A percentile compares a stretch with the other conserved stretches of the same genome.
Conservation (phyloP, 345 rosid species). For the Salix arbutifolia region DNA sequence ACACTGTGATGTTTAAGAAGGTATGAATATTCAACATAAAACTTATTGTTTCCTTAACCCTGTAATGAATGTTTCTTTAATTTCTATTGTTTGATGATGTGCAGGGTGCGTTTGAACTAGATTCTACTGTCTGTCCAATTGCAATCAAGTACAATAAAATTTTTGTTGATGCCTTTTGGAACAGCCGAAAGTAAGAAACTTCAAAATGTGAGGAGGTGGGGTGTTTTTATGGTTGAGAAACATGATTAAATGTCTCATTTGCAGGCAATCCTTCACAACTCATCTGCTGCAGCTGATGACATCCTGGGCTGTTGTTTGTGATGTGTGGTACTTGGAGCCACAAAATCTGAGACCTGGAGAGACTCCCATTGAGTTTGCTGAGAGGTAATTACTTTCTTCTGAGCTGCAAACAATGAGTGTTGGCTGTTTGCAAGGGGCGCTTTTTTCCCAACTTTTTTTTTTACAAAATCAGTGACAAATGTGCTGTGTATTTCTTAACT, state of each 20-base stretch:
- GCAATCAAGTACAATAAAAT: conserved; percentile 97
- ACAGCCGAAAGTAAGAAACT: conserved; percentile 79
- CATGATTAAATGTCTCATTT: conserved; percentile 12
- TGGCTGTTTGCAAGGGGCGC: background rate
- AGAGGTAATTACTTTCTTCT: conserved; percentile 49
- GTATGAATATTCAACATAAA: conserved; percentile 26
- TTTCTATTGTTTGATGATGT: conserved; percentile 23
- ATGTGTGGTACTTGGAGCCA: conserved; percentile 97
- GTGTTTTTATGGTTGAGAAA: background rate
- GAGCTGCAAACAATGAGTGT: background rate
- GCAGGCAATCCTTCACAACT: conserved; percentile 95
- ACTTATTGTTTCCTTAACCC: background rate
- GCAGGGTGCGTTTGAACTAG: conserved; percentile 97
- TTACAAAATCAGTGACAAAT: background rate
- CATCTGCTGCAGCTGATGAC: conserved; percentile 98
- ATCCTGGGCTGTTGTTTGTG: conserved; percentile 99
- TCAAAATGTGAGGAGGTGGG: background rate
- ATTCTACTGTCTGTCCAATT: conserved; percentile 87
- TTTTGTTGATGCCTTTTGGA: conserved; percentile 99
- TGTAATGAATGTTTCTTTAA: conserved; percentile 4
- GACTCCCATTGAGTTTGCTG: conserved; percentile 93
- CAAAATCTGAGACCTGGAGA: conserved; percentile 81
- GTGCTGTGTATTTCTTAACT: background rate
- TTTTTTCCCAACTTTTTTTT: background rate
- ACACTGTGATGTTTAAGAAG: conserved; percentile 99